These are phyloP conservation scores for Decorospora gaudefroyi DNA, from an alignment of 2,329 filamentous ascomycete species.

Conservation along the genomic window DNA sequence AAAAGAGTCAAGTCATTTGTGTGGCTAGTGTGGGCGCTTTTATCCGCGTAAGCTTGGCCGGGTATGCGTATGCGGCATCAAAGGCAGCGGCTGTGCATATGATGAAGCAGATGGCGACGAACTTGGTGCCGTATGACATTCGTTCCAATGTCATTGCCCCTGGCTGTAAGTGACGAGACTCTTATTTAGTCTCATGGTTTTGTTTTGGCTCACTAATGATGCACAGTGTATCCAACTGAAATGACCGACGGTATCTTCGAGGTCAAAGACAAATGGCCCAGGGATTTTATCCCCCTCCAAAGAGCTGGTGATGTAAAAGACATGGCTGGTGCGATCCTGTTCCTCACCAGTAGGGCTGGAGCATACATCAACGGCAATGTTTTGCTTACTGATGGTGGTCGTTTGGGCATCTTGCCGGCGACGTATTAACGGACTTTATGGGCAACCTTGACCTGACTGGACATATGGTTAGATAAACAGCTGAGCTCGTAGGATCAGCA, in stretches of 20 bases:
- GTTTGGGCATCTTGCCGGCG: slow-evolving; percentile 13
- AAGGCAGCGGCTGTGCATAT: slow-evolving; percentile 50
- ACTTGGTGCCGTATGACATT: slow-evolving; percentile 48
- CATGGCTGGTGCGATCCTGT: slow-evolving; percentile 52
- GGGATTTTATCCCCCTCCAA: slow-evolving; percentile 20
- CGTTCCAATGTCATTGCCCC: slow-evolving; percentile 56
- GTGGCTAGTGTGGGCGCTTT: slow-evolving; percentile 11
- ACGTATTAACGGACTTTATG: slow-evolving; percentile 15
- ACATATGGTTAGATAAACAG: background rate
- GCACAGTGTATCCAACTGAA: slow-evolving; percentile 21
- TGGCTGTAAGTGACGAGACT: slow-evolving; percentile 34
- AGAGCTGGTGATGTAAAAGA: slow-evolving; percentile 50
- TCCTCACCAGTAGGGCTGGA: slow-evolving; percentile 51
- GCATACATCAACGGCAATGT: slow-evolving; percentile 38
- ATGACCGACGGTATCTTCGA: slow-evolving; percentile 11
- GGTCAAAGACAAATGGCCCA: slow-evolving; percentile 4
- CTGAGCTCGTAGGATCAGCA: background rate
- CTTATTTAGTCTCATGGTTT: background rate
- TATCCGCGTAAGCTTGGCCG: slow-evolving; percentile 23
- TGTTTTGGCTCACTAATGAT: background rate
- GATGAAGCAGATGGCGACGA: slow-evolving; percentile 55
- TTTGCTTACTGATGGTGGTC: slow-evolving; percentile 21
- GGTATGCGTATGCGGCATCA: slow-evolving; percentile 25
- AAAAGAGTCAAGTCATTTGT: slow-evolving; percentile 8
- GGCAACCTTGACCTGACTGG: background rate